phyloP scores from a whole-genome alignment of 768 basidiomycete species.

The Suillus luteus region DNA sequence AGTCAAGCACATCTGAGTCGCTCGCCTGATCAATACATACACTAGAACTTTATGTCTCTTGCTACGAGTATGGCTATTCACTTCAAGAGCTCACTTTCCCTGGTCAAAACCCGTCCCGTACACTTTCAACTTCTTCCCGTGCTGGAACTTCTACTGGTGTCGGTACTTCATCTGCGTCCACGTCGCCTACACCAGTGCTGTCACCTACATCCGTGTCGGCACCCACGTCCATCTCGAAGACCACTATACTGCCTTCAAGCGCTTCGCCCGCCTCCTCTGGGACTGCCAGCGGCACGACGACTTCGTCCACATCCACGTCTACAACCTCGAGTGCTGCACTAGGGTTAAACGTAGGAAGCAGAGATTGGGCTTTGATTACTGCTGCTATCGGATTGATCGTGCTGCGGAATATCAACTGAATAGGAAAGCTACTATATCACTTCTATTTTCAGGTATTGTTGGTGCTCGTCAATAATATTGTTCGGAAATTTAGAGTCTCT shows the following conservation, averaged over 20 bases:
- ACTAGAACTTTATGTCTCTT: conserved; percentile 28
- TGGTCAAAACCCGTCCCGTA: conserved; percentile 24
- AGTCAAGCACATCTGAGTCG: background rate
- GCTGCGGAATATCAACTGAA: background rate
- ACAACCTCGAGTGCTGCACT: background rate
- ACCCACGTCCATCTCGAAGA: background rate
- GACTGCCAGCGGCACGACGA: background rate
- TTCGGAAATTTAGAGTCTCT: no score
- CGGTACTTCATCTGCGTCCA: background rate
- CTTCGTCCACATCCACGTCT: background rate
- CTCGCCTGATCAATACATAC: background rate
- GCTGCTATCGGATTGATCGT: background rate
- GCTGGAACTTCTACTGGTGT: background rate
- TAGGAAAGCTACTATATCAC: no score
- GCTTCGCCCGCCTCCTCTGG: background rate
- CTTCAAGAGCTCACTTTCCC: conserved; percentile 26
- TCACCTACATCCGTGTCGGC: no score
- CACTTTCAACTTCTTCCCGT: background rate
- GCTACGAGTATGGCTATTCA: conserved; percentile 28
- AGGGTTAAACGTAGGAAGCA: background rate
- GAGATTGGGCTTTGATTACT: background rate
- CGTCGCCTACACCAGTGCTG: no score
- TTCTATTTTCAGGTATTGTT: no score
- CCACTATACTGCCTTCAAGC: background rate
- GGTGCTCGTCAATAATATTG: no score